Conservation (phyloP, 2,329 filamentous ascomycete genomes). For the Fusarium sp. region DNA sequence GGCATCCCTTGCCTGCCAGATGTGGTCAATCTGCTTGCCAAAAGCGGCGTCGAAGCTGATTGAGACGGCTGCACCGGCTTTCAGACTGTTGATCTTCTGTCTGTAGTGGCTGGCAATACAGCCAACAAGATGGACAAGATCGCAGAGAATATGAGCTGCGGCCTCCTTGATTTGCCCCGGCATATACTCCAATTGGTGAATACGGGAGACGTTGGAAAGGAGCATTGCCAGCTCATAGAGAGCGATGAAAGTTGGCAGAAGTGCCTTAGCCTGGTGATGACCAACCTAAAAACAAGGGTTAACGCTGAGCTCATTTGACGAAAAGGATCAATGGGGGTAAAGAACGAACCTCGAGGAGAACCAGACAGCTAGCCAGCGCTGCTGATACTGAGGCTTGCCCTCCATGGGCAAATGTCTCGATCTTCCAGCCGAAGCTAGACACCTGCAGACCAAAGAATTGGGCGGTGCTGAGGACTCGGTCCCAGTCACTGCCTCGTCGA, state of each 20-base stretch:
- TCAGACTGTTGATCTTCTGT: conserved; percentile 53
- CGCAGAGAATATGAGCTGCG: conserved; percentile 54
- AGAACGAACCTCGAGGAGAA: conserved; percentile 57
- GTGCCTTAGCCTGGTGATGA: conserved; percentile 55
- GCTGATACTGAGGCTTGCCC: conserved; percentile 46
- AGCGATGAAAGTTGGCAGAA: conserved; percentile 58
- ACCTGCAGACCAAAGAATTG: conserved; percentile 61
- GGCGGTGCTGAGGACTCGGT: conserved; percentile 57
- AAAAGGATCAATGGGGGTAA: neutral
- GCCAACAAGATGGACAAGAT: conserved; percentile 55
- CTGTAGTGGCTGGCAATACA: conserved; percentile 55
- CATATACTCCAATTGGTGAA: conserved; percentile 55
- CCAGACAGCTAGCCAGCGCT: conserved; percentile 56
- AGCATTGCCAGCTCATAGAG: conserved; percentile 58
- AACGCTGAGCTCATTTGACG: neutral
- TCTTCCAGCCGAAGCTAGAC: conserved; percentile 53
- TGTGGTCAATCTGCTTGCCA: conserved; percentile 52
- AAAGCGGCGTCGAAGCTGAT: conserved; percentile 58
- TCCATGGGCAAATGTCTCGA: conserved; percentile 48
- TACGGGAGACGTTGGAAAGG: conserved; percentile 55
- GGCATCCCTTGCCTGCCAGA: conserved; percentile 54
- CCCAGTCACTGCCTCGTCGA: conserved; percentile 58
- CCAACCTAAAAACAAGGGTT: conserved; percentile 53
- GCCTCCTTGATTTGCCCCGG: conserved; percentile 51
- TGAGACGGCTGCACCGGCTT: conserved; percentile 38